A percentile compares a stretch with the other conserved stretches of the same genome.
These are phyloP conservation scores for Curvularia eragrostidis DNA, from an alignment of 2,329 filamentous ascomycete species.

Conservation along the genomic window DNA sequence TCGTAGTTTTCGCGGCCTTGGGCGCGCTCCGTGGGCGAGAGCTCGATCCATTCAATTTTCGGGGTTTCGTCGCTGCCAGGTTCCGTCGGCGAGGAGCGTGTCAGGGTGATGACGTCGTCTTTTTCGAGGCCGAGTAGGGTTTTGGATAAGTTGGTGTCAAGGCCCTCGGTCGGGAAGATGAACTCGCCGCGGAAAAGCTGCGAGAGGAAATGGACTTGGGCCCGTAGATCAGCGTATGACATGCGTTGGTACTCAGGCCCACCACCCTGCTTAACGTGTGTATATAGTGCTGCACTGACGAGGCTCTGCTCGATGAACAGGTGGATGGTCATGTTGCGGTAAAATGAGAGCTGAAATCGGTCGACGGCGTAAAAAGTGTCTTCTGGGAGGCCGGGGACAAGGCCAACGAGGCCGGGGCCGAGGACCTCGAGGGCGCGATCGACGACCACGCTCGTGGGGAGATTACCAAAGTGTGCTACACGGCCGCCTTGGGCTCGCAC, in stretches of 20 bases:
- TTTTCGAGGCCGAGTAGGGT: constrained; percentile 79
- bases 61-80: constrained; percentile 46
- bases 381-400: constrained; percentile 79
- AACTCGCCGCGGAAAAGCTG: constrained; percentile 94
- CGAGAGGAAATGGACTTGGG: constrained; percentile 87
- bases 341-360: constrained; percentile 94
- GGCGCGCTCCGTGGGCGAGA: constrained; percentile 76
- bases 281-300: constrained; percentile 90
- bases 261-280: constrained; percentile 87
- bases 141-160: constrained; percentile 79
- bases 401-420: constrained; percentile 84
- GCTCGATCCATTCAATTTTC: constrained; percentile 68
- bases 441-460: constrained; percentile 80
- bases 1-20: constrained; percentile 93
- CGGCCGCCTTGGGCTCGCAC: constrained; percentile 86
- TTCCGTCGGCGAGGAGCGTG: constrained; percentile 49
- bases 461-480: constrained; percentile 89
- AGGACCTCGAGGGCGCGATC: constrained; percentile 90
- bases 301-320: constrained; percentile 93
- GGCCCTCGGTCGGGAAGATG: constrained; percentile 89
- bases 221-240: constrained; percentile 72
- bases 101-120: constrained; percentile 77
- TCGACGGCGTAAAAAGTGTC: constrained; percentile 95
- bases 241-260: constrained; percentile 82
- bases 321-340: constrained; percentile 99